Base-by-base conservation (phyloP, 257 asterid genomes). In the Cordia subcordata region DNA sequence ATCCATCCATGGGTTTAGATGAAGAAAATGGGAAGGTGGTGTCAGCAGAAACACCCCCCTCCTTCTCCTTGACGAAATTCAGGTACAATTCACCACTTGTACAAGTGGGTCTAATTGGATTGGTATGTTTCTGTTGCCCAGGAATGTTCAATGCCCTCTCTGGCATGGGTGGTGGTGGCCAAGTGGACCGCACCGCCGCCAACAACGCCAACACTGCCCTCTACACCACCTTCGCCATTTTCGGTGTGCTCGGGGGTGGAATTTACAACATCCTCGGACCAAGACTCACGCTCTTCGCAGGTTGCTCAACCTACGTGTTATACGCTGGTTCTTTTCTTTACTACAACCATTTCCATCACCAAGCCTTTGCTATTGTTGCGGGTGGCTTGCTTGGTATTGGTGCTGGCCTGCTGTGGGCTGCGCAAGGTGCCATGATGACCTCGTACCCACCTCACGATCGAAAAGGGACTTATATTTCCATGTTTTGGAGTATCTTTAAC, bases 141-240 rank as follows among this genome's bases (percentile, higher is more conserved):
- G 97, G 99, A 0, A 93, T 93, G 99, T 93, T 86, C 64, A 89
- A 86, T 61, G 99, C 99, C n/a, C 94, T 93, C 23, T 84, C 94
- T 64, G 97, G 99, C 38, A 86, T 93, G 99, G 99, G 96, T 16
- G 97, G 86, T 62, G 96, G 90, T 49, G 97, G 99, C 13, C 99
- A 93, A 69, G 84, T 88, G 1, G 82, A 93, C 56, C 80, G 82
- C 67, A 77, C 85, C 8, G 99, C 96, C 11, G 79, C 86, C 18
- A 86, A 93, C 85, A 89, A 93, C 75, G 97, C 99, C 20, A 90
- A 85, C 89, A 93, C 99, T 53, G 97, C 99, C 67, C 91, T 93
- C 21, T 93, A 93, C 90, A 81, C 96, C 55, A 76, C 96, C 74
- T 93, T 93, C 69, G 83, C 97, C 27, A 38, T 93, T 8, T 93